Conservation (phyloP, 345 rosid species). For the Hirschfeldia incana region DNA sequence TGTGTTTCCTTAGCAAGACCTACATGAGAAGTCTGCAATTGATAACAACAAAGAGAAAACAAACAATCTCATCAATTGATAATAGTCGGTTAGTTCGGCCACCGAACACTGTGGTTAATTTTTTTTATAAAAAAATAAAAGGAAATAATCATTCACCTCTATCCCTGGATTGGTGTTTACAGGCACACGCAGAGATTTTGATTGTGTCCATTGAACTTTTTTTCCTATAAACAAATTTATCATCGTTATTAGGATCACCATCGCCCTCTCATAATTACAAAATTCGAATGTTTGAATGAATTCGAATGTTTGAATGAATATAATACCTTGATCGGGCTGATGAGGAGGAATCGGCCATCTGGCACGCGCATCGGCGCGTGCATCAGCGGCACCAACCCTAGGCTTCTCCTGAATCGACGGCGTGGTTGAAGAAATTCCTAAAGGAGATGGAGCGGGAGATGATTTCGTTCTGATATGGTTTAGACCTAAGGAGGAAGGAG, state of each 20-base stretch:
- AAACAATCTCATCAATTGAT: no score
- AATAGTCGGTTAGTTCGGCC: no score
- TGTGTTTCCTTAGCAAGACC: conserved; percentile 76
- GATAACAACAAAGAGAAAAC: not conserved
- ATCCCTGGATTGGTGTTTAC: conserved; percentile 51
- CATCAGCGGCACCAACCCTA: conserved; percentile 16
- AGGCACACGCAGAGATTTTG: conserved; percentile 59
- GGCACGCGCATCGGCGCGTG: conserved; percentile 35
- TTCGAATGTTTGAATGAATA: not conserved
- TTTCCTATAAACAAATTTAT: conserved; percentile 44
- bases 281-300: not conserved
- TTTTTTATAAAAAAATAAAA: not conserved
- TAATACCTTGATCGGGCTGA: conserved; percentile 43
- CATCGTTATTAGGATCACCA: not conserved
- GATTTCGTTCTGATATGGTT: conserved; percentile 82
- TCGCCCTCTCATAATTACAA: not conserved
- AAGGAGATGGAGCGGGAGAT: conserved; percentile 50
- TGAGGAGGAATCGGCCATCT: conserved; percentile 41
- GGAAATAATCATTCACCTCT: conserved; percentile 54
- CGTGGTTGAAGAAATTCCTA: conserved; percentile 53
- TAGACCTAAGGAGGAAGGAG: conserved; percentile 67
- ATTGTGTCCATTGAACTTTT: conserved; percentile 59
- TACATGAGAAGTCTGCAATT: conserved; percentile 57
- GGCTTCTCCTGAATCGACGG: conserved; percentile 30
- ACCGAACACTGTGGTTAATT: no score